Evolutionary conservation across 768 basidiomycete genomes (phyloP), one percentile per base, ranked within the genome.

Genomic region (Psilocybe cubensis): DNA sequence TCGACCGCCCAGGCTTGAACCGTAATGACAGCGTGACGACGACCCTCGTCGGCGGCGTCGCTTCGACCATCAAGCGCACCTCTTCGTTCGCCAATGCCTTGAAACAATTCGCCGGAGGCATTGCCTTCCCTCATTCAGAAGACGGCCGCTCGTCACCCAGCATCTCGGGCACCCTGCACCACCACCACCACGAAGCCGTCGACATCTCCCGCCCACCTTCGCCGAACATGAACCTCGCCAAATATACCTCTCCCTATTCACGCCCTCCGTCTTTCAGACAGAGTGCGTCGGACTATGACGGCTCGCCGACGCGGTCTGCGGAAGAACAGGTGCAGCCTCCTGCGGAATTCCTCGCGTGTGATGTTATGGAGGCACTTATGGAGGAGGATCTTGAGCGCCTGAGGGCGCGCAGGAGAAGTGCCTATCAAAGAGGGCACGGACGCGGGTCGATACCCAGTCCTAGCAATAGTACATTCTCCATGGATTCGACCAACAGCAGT

Each of bases 321-420:
- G 72, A 73, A 2, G 46, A 48, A 1, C 63, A 72, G 24, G 74
- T 27, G 17, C 46, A 70, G 27, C 56, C 73, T 1, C 72, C 76
- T 1, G 75, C 76, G 41, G 83, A 86, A 52, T 94, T 89, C 66
- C 66, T 80, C 35, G 85, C 93, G 2, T 88, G 85, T 11, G 83
- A 91, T 63, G 91, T 94, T 20, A 91, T 97, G 77, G 89, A 93
- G 60, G 90, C 90, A 0, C 76, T 98, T 25, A 91, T 94, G 70
- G 92, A 94, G 65, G 94, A 96, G 67, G 96, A 98, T 65, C 92
- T 96, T 90, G 93, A 96, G 58, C 84, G 96, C 3, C 68, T 98
- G 33, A 78, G 88, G 20, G 88, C 92, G 28, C 82, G 93, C 21
- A 77, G 90, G 61, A 78, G 77, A 45, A 66, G 71, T 76, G 74